Base-by-base conservation (phyloP, 2,329 filamentous ascomycete genomes). In the Stachybotrys chlorohalonatus region DNA sequence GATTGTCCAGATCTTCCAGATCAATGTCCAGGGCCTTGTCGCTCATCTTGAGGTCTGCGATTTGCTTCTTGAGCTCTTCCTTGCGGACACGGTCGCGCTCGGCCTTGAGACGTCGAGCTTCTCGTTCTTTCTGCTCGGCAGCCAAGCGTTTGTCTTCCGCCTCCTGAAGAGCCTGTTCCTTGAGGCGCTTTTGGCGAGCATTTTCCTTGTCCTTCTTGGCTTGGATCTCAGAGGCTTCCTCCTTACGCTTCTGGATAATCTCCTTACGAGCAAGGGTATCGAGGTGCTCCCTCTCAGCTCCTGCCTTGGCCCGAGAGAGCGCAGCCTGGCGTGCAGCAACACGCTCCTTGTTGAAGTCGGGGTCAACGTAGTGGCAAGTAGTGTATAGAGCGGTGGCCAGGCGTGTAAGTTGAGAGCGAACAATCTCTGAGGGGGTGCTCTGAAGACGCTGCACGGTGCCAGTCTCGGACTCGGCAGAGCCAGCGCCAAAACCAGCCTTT, bases 391-490 rank as follows among this genome's bases (percentile, higher is more conserved):
- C 87, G 76, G 92, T 95, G 54, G 92, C 89, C 55, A 99, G 81
- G 54, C 94, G 90, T 56, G 90, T 90, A 56, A 99, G 84, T 74
- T 97, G 93, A 53, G 93, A 91, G 62, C 94, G 90, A 57, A 96
- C 91, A 71, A 99, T 99, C 74, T 99, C 94, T 7, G 94, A 93
- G 47, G 94, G 94, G 2, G 94, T 99, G 78, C 90, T 96, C 78
- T 99, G 94, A 51, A 99, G 85, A 64, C 92, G 89, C 77, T 99
- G 94, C 45, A 97, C 89, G 52, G 89, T 88, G 65, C 87, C 86
- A 54, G 82, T 80, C 68, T 96, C 92, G 59, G 79, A 83, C 75
- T 97, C 94, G 50, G 93, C 89, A 54, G 93, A 96, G 57, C 92
- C 92, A 58, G 89, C 85, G 59, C 92, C 91, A 59, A 89, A 81